phyloP scores from a whole-genome alignment of 495 filamentous ascomycete species.

The Aspergillus leporis region DNA sequence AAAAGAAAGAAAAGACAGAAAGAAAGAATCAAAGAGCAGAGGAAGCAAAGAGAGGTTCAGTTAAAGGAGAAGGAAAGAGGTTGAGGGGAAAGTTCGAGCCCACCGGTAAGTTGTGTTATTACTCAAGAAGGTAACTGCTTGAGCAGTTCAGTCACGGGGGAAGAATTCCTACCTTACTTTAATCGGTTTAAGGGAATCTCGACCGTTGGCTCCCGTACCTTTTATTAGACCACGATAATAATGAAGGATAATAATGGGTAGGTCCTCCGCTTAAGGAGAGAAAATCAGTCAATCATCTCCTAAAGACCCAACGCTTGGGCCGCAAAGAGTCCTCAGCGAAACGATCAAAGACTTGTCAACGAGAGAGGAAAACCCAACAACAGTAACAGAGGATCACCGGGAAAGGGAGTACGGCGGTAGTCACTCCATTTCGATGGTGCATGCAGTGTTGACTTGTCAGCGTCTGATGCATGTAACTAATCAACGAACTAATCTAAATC shows the following conservation, averaged over 20 bases:
- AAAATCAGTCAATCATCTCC: background rate
- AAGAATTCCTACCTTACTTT: background rate
- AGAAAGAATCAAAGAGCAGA: background rate
- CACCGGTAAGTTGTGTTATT: background rate
- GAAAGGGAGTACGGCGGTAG: background rate
- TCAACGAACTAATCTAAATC: background rate
- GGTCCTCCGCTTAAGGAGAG: background rate
- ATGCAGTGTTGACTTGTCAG: conserved; percentile 5
- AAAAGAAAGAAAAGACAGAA: background rate
- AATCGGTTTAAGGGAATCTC: background rate
- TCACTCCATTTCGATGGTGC: background rate
- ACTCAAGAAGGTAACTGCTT: conserved; percentile 4
- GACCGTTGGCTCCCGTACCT: background rate
- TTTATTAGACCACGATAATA: background rate
- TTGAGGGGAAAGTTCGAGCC: background rate
- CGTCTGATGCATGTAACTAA: conserved; percentile 1
- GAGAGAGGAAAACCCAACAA: background rate
- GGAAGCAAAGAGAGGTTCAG: no score
- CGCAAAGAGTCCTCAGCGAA: conserved; percentile 2
- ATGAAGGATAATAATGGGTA: background rate
- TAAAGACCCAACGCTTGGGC: conserved; percentile 12
- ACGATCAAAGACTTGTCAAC: background rate
- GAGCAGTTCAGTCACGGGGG: background rate
- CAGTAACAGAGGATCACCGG: background rate
- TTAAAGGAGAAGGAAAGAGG: background rate